phyloP scores from a whole-genome alignment of 495 filamentous ascomycete genomes.

The Daldinia bambusicola region DNA sequence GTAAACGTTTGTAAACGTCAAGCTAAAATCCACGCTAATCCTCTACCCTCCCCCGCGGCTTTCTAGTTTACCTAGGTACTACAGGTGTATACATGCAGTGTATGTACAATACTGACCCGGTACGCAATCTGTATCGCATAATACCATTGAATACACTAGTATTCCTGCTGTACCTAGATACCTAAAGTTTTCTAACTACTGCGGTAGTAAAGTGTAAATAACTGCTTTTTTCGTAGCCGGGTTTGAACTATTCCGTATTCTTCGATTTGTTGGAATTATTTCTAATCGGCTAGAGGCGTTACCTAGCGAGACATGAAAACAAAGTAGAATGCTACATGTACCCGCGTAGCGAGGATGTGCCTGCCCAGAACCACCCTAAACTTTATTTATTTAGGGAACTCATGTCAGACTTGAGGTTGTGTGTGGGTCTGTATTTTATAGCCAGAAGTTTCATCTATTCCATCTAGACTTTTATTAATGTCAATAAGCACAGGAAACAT shows the following conservation, averaged over 20 bases:
- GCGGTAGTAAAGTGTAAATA: neutral
- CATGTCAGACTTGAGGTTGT: neutral
- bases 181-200: neutral
- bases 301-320: neutral
- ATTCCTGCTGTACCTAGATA: no score
- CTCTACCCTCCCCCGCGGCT: slow-evolving; percentile 12
- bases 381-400: slow-evolving; percentile 11
- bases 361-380: neutral
- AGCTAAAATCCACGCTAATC: slow-evolving; percentile 15
- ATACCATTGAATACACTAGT: neutral
- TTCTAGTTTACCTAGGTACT: slow-evolving; percentile 4
- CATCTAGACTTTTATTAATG: neutral
- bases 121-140: neutral
- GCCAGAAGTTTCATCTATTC: slow-evolving; percentile 3
- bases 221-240: neutral
- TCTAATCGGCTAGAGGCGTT: neutral
- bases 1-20: slow-evolving; percentile 22
- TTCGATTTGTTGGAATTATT: neutral
- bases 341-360: neutral
- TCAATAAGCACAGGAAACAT: neutral
- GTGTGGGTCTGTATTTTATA: neutral
- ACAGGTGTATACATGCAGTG: no score
- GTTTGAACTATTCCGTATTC: neutral
- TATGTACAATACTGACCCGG: no score
- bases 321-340: neutral